Evolutionary conservation across 2,329 filamentous ascomycete genomes (phyloP).

Genomic region (Penicillium sp.): DNA sequence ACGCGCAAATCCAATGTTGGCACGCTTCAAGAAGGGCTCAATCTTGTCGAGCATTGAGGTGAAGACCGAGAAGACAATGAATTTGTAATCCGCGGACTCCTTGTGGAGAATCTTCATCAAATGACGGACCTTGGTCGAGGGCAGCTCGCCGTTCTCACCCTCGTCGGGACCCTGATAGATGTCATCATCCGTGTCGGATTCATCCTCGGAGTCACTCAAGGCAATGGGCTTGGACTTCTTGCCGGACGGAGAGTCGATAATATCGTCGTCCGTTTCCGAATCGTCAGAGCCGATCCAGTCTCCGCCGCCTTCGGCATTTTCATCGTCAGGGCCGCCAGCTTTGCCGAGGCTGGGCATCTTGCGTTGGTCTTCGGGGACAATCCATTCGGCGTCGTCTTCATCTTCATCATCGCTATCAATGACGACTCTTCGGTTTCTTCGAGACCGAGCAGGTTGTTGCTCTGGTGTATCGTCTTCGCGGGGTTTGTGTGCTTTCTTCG

Average conservation of each 20-base stretch:
- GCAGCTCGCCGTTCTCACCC: constrained; percentile 45
- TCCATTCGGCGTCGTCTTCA: constrained; percentile 70
- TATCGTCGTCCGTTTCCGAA: constrained; percentile 51
- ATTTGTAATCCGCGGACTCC: constrained; percentile 82
- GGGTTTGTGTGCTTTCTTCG: constrained; percentile 46
- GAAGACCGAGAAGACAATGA: constrained; percentile 98
- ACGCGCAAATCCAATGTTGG: constrained; percentile 74
- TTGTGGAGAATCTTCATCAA: constrained; percentile 75
- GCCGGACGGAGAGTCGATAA: constrained; percentile 30
- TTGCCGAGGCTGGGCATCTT: constrained; percentile 63
- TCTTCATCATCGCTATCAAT: constrained; percentile 60
- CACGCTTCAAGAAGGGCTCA: constrained; percentile 79
- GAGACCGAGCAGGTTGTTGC: constrained; percentile 23
- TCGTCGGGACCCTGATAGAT: constrained; percentile 42
- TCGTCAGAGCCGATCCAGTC: constrained; percentile 74
- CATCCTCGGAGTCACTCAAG: constrained; percentile 28
- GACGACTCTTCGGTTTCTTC: constrained; percentile 46
- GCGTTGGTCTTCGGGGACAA: constrained; percentile 68
- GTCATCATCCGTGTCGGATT: constrained; percentile 43
- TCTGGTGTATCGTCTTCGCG: constrained; percentile 21
- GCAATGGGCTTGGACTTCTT: constrained; percentile 21
- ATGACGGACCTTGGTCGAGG: constrained; percentile 87
- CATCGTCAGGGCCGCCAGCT: constrained; percentile 81
- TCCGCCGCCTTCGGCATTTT: constrained; percentile 82
- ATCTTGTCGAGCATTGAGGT: constrained; percentile 97